Evolutionary conservation across 2,329 filamentous ascomycete genomes (phyloP).

Genomic region (Cryphonectria carpinicola): DNA sequence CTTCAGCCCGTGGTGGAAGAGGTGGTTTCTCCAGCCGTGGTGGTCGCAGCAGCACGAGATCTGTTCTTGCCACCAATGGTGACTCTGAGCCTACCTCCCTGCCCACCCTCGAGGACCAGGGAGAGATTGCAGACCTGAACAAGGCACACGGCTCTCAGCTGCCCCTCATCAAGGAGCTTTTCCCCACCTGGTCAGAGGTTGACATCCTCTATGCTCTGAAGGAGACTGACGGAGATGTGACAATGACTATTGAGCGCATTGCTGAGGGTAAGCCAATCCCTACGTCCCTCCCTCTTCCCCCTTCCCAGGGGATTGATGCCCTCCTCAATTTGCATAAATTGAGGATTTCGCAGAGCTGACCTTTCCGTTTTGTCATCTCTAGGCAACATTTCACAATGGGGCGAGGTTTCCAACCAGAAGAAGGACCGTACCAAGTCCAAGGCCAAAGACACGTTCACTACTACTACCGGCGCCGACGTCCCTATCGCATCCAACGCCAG

Average conservation of each 20-base stretch:
- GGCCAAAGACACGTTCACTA: conserved; percentile 64
- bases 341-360: conserved; percentile 22
- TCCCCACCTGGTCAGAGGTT: conserved; percentile 93
- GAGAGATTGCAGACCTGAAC: conserved; percentile 90
- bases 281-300: conserved; percentile 21
- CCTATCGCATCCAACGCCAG: conserved; percentile 48
- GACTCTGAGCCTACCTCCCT: conserved; percentile 62
- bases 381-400: conserved; percentile 84
- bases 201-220: conserved; percentile 92
- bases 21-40: conserved; percentile 61
- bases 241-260: conserved; percentile 76
- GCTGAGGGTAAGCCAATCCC: conserved; percentile 65
- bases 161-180: conserved; percentile 85
- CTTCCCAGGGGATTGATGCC: not conserved
- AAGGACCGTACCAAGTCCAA: conserved; percentile 76
- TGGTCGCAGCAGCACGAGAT: conserved; percentile 68
- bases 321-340: conserved; percentile 18
- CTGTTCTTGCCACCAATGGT: conserved; percentile 71
- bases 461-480: conserved; percentile 55
- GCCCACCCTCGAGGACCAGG: conserved; percentile 74
- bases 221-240: conserved; percentile 81
- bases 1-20: conserved; percentile 44
- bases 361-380: conserved; percentile 27
- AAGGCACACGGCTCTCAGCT: conserved; percentile 84
- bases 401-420: conserved; percentile 79